Percentiles rank a stretch among this genome's conserved stretches.
Conservation (phyloP, 169 alveolate species). For the Eimeria praecox region DNA sequence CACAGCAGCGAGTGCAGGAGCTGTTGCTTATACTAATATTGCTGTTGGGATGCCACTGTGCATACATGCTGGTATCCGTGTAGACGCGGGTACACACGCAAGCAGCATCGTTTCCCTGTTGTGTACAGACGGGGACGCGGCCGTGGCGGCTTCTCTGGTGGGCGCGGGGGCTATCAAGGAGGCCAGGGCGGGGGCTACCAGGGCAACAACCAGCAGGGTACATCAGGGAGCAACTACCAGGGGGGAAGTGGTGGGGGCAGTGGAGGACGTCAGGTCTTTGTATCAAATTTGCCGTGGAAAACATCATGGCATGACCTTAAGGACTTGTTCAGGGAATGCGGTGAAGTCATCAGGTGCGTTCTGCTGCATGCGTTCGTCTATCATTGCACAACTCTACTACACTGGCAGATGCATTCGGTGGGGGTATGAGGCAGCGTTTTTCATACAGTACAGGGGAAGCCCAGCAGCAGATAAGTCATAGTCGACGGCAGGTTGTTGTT, state of each 20-base stretch:
- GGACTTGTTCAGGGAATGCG: conserved; percentile 84
- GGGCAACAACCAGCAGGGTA: conserved; percentile 73
- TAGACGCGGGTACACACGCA: neutral
- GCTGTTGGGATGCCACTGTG: too few relatives aligned
- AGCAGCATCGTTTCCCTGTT: neutral
- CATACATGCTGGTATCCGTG: neutral
- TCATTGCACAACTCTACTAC: neutral
- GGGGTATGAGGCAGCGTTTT: neutral
- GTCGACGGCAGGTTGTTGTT: neutral
- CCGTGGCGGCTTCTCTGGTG: conserved; percentile 80
- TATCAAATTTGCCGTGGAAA: conserved; percentile 83
- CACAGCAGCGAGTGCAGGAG: neutral
- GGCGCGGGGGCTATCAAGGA: conserved; percentile 80
- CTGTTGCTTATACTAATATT: too few relatives aligned
- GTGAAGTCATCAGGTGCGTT: conserved; percentile 81
- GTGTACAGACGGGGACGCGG: conserved; percentile 49
- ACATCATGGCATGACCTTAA: conserved; percentile 84
- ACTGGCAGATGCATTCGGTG: neutral
- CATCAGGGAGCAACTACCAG: conserved; percentile 64
- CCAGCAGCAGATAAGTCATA: too few relatives aligned
- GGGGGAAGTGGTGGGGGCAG: conserved; percentile 75
- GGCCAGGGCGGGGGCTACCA: conserved; percentile 78
- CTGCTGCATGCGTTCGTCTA: neutral
- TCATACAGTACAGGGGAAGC: neutral
- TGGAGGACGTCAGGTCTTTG: conserved; percentile 79